These are phyloP conservation scores for Crepidotus sp. DNA, from an alignment of 1,284 basidiomycete genomes.

Conservation along the genomic window DNA sequence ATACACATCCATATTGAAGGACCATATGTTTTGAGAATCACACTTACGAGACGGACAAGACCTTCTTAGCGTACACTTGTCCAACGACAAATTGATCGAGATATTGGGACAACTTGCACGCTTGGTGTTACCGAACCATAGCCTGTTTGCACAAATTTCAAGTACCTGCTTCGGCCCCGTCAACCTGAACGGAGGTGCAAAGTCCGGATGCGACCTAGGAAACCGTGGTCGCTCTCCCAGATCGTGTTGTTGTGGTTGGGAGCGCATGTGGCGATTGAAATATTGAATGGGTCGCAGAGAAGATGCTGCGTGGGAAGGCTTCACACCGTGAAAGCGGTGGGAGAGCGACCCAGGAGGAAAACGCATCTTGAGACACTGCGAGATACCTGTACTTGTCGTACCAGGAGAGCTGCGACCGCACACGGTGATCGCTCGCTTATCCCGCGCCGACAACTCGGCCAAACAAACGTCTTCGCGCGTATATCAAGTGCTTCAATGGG, in stretches of 20 bases:
- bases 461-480: background rate
- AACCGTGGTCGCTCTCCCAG: slow-evolving; percentile 19
- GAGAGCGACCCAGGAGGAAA: background rate
- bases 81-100: slow-evolving; percentile 89
- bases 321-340: background rate
- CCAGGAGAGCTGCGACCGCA: too few species aligned
- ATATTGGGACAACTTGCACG: slow-evolving; percentile 70
- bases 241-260: slow-evolving; percentile 25
- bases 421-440: too few species aligned
- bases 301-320: background rate
- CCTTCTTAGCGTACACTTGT: slow-evolving; percentile 87
- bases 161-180: slow-evolving; percentile 65
- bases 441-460: too few species aligned
- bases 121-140: background rate
- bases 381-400: too few species aligned
- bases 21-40: slow-evolving; percentile 12
- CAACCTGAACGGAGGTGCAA: slow-evolving; percentile 34
- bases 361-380: slow-evolving; percentile 3
- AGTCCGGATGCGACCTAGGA: slow-evolving; percentile 20
- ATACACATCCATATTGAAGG: too few species aligned
- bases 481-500: slow-evolving; percentile 22
- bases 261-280: slow-evolving; percentile 27
- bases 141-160: background rate
- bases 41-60: slow-evolving; percentile 81
- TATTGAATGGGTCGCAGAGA: slow-evolving; percentile 1